Percentiles rank a stretch among this genome's conserved stretches.
Conservation (phyloP, 1,139 yeast species). For the Hansenula sp. region DNA sequence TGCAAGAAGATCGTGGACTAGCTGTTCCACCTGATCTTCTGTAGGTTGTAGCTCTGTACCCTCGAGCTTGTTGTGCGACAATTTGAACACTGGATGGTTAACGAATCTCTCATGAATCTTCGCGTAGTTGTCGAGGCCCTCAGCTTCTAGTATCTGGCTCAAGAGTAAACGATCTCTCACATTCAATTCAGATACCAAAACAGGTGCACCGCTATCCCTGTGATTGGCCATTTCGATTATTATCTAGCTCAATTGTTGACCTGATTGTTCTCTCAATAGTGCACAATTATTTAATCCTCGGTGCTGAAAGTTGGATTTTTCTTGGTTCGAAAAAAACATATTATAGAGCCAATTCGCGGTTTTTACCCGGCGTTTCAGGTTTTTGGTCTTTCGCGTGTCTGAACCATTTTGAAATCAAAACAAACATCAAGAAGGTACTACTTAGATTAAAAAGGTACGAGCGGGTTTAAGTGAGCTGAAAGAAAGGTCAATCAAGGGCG, state of each 20-base stretch:
- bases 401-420: conserved; percentile 1
- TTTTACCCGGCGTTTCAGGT: background rate
- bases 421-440: background rate
- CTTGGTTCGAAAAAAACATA: no score
- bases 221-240: no score
- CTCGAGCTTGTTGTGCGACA: conserved; percentile 18
- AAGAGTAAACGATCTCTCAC: conserved; percentile 19
- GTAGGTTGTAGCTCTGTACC: conserved; percentile 7
- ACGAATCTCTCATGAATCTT: conserved; percentile 15
- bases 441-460: background rate
- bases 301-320: no score
- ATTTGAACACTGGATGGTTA: conserved; percentile 16
- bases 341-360: background rate
- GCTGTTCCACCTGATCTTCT: conserved; percentile 4
- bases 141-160: conserved; percentile 19
- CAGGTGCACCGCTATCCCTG: no score
- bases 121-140: conserved; percentile 20
- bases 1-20: conserved; percentile 4
- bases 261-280: no score
- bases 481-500: no score
- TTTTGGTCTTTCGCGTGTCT: background rate
- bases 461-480: background rate
- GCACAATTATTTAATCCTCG: background rate
- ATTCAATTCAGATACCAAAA: conserved; percentile 11
- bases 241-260: no score